phyloP scores from a whole-genome alignment of 169 alveolate genomes.

The Plasmodium fragile region DNA sequence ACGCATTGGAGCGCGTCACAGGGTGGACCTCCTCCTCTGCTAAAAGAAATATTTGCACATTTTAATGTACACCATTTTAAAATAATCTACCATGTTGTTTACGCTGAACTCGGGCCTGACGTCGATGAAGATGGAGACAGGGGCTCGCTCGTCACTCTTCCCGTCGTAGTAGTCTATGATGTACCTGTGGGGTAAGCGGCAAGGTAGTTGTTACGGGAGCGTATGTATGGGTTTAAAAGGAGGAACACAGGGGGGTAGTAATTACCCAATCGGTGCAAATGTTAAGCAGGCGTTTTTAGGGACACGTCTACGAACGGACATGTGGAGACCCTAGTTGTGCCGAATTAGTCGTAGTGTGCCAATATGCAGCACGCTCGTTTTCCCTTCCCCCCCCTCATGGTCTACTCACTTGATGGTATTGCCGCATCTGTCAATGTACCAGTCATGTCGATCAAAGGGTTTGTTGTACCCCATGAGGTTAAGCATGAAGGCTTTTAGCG shows the following conservation, averaged over 20 bases:
- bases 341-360: not conserved
- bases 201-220: not conserved
- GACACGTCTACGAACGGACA: not conserved
- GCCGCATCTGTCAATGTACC: constrained; percentile 87
- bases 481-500: constrained; percentile 78
- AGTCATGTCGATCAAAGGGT: constrained; percentile 87
- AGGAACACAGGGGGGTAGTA: not conserved
- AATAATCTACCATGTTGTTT: constrained; percentile 16
- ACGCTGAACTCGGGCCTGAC: constrained; percentile 36
- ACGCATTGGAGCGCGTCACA: not conserved
- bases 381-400: not conserved
- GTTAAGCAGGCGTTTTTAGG: not conserved
- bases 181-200: not conserved
- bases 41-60: constrained; percentile 19
- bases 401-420: constrained; percentile 79
- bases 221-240: not conserved
- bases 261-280: not conserved
- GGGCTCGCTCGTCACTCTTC: constrained; percentile 38
- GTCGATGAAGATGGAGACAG: constrained; percentile 46
- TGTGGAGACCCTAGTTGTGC: not conserved
- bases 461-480: constrained; percentile 81
- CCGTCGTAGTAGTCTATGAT: constrained; percentile 63
- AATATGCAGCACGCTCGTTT: not conserved
- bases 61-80: constrained; percentile 32
- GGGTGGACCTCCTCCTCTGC: not conserved